These are phyloP conservation scores for Lagerstroemia speciosa DNA, from an alignment of 345 rosid species.

Conservation along the genomic window DNA sequence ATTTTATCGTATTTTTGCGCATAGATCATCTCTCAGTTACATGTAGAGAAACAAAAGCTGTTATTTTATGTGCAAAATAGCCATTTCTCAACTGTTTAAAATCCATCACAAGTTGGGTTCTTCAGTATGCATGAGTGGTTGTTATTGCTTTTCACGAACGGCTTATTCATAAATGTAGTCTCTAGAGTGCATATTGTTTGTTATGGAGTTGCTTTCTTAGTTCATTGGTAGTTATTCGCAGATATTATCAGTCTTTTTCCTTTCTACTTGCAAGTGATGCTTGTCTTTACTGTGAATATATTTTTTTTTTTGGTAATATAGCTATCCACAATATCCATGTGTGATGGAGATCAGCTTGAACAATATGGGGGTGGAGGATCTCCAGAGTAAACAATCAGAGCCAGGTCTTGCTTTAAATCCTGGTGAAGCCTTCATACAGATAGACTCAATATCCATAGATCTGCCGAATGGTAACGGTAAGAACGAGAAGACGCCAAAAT, in stretches of 20 bases:
- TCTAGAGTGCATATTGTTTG: neutral
- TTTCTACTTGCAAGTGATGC: neutral
- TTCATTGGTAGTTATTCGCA: neutral
- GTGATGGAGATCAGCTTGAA: slow-evolving; percentile 5
- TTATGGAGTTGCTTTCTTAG: neutral
- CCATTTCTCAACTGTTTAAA: neutral
- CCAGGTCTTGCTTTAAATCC: slow-evolving; percentile 2
- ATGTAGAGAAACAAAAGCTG: neutral
- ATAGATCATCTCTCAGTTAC: neutral
- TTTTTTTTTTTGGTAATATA: neutral
- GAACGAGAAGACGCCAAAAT: neutral
- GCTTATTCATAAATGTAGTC: neutral
- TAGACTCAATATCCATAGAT: slow-evolving; percentile 15
- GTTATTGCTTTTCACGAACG: neutral
- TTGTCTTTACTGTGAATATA: neutral
- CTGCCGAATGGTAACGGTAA: slow-evolving; percentile 5
- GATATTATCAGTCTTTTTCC: neutral
- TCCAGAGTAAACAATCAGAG: neutral
- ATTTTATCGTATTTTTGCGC: neutral
- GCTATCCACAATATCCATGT: neutral
- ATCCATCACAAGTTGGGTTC: neutral
- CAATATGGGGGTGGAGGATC: neutral
- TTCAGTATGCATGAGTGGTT: neutral
- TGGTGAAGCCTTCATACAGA: slow-evolving; percentile 14
- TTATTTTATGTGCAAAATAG: slow-evolving; percentile 9